Evolutionary conservation across 148 eudicot species (phyloP).

Genomic region (Chenopodium suecicum): DNA sequence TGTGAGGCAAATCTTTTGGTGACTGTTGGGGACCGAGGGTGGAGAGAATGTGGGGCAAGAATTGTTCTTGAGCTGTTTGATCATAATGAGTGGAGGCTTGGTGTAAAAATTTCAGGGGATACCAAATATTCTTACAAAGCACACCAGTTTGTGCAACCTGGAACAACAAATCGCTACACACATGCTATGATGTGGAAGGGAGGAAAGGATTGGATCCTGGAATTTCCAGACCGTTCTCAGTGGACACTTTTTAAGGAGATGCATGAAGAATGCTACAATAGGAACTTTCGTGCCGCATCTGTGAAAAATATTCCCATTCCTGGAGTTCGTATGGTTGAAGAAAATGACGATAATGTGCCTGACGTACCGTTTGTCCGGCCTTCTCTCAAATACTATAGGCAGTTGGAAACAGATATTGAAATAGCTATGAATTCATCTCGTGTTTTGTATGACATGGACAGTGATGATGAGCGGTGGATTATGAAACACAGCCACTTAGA

Average conservation of each 20-base stretch:
- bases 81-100: constrained; percentile 83
- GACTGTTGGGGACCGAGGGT: constrained; percentile 65
- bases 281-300: constrained; percentile 91
- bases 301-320: constrained; percentile 96
- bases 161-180: constrained; percentile 81
- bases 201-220: constrained; percentile 87
- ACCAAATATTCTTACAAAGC: constrained; percentile 74
- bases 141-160: constrained; percentile 70
- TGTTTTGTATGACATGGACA: constrained; percentile 92
- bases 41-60: constrained; percentile 88
- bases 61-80: constrained; percentile 64
- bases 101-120: constrained; percentile 58
- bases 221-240: constrained; percentile 82
- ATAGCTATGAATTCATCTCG: constrained; percentile 76
- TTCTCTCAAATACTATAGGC: constrained; percentile 56
- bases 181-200: constrained; percentile 99
- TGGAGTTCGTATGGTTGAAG: constrained; percentile 81
- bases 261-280: constrained; percentile 84
- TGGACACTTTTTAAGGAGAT: constrained; percentile 91
- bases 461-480: constrained; percentile 92
- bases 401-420: constrained; percentile 73
- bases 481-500: constrained; percentile 26
- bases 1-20: constrained; percentile 77
- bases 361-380: constrained; percentile 56
- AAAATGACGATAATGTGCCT: constrained; percentile 45